Conservation (phyloP, 768 basidiomycete species). For the Grammothele lineata region DNA sequence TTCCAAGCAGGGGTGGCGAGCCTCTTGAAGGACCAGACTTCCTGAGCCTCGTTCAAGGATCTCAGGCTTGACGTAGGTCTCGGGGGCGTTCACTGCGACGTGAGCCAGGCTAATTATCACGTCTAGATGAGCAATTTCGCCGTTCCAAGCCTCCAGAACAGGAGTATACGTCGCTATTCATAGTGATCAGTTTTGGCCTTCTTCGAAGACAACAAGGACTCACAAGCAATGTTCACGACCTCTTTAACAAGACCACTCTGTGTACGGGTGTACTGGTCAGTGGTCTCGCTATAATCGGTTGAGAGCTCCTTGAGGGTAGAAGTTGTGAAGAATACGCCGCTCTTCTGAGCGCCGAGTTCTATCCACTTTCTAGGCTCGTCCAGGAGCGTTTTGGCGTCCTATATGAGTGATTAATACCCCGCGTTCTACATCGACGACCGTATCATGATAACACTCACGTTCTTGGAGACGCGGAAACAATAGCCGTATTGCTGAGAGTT, state of each 20-base stretch:
- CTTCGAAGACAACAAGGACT: background rate
- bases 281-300: constrained; percentile 65
- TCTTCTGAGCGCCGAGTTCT: constrained; percentile 81
- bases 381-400: constrained; percentile 78
- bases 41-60: constrained; percentile 78
- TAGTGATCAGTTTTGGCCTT: background rate
- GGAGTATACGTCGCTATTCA: constrained; percentile 85
- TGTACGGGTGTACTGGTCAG: constrained; percentile 63
- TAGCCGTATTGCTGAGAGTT: constrained; percentile 88
- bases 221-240: constrained; percentile 89
- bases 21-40: constrained; percentile 74
- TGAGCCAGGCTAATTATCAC: constrained; percentile 92
- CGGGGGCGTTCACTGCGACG: constrained; percentile 82
- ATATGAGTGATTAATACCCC: too few species aligned
- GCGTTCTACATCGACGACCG: too few species aligned
- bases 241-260: constrained; percentile 87
- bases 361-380: constrained; percentile 60
- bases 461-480: constrained; percentile 89
- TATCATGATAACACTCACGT: constrained; percentile 43
- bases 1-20: constrained; percentile 94
- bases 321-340: constrained; percentile 88
- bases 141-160: constrained; percentile 80
- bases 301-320: constrained; percentile 64
- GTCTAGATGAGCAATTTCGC: constrained; percentile 84
- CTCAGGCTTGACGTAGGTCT: constrained; percentile 83